Percentiles rank a stretch among this genome's conserved stretches.
Evolutionary conservation across 768 basidiomycete species (phyloP).

Genomic region (Boletus huronensis): DNA sequence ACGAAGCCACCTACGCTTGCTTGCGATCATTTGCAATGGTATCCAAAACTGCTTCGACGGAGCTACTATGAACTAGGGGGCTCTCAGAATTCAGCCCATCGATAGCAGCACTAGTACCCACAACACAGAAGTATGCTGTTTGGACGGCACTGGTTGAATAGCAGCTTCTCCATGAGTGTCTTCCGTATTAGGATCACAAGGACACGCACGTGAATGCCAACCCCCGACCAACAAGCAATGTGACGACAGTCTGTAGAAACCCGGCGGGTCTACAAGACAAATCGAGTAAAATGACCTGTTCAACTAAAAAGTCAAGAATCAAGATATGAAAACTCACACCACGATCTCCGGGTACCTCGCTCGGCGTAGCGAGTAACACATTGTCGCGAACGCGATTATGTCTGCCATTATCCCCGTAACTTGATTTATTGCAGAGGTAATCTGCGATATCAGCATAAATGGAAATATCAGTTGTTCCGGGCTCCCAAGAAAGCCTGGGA

Average conservation of each 20-base stretch:
- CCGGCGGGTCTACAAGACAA: conserved; percentile 11
- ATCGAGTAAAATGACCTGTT: not conserved
- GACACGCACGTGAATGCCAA: conserved; percentile 24
- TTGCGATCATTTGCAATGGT: conserved; percentile 25
- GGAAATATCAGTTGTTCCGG: not conserved
- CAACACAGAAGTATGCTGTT: conserved; percentile 14
- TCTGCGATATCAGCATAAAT: not conserved
- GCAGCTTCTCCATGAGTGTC: not conserved
- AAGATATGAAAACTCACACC: conserved; percentile 13
- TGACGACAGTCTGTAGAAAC: not conserved
- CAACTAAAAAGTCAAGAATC: not conserved
- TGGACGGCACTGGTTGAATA: conserved; percentile 17
- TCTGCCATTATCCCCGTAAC: conserved; percentile 7
- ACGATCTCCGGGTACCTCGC: conserved; percentile 12
- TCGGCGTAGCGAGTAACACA: conserved; percentile 22
- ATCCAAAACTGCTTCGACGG: conserved; percentile 26
- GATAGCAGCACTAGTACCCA: conserved; percentile 8
- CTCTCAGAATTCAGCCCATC: not conserved
- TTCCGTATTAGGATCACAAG: not conserved
- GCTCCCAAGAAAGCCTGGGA: not conserved
- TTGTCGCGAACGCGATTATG: conserved; percentile 9
- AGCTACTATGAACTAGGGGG: conserved; percentile 19
- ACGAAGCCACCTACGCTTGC: conserved; percentile 18
- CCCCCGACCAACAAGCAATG: conserved; percentile 17
- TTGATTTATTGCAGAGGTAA: conserved; percentile 13